Conservation (phyloP, 805 yeast genomes). For the Pichia eremophila region DNA sequence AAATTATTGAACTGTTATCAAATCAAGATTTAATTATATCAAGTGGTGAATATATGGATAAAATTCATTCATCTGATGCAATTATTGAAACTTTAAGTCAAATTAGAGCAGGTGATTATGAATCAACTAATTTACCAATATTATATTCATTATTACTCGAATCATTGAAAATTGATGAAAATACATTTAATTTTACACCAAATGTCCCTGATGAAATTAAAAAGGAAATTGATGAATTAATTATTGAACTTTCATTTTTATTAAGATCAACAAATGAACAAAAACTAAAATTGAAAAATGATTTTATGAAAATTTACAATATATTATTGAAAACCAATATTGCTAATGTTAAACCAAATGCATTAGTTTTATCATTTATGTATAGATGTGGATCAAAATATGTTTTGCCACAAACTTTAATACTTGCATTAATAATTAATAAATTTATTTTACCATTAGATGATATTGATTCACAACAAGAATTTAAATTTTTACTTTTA, state of each 20-base stretch:
- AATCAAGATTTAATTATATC: slow-evolving; percentile 8
- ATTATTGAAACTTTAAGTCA: slow-evolving; percentile 18
- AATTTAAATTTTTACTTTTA: slow-evolving; percentile 16
- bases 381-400: slow-evolving; percentile 9
- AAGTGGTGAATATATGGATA: slow-evolving; percentile 13
- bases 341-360: slow-evolving; percentile 1
- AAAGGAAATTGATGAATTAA: neutral
- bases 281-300: slow-evolving; percentile 1
- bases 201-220: neutral
- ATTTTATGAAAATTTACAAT: slow-evolving; percentile 6
- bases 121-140: slow-evolving; percentile 11
- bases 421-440: slow-evolving; percentile 13
- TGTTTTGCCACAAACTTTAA: slow-evolving; percentile 6
- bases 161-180: slow-evolving; percentile 6
- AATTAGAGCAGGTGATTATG: slow-evolving; percentile 12
- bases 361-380: slow-evolving; percentile 5
- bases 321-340: neutral
- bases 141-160: slow-evolving; percentile 14
- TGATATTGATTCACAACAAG: slow-evolving; percentile 3
- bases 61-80: slow-evolving; percentile 14
- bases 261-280: slow-evolving; percentile 1
- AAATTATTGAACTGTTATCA: slow-evolving; percentile 7
- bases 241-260: neutral
- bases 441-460: slow-evolving; percentile 6
- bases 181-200: neutral